Base-by-base conservation (phyloP, 2,329 filamentous ascomycete genomes). In the Helminthosporium solani region DNA sequence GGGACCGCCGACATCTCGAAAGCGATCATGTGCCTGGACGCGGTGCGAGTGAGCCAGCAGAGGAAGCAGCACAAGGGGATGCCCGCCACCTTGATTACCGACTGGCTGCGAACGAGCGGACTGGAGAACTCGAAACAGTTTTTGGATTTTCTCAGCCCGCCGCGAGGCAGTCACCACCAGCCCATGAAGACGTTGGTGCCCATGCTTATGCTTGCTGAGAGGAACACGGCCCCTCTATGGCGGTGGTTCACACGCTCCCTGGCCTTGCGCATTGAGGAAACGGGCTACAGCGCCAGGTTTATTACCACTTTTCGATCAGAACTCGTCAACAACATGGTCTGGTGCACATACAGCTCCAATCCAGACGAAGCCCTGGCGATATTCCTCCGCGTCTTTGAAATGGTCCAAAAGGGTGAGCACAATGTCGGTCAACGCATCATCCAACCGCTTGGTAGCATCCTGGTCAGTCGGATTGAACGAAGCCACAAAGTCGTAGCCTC, bases 1-100 rank as follows among this genome's bases (percentile, higher is more conserved):
- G 72, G 72, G 12, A 57, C 61, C 4, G 73, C 73, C 16, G 67
- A 63, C 11, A 45, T 74, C 2, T 47, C 59, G 6, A 70, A 72
- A 23, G 73, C 73, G 4, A 51, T 50, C 35, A 49, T 72, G 12
- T 75, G 72, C 45, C 51, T 75, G 6, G 52, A 67, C 12, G 7
- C 38, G 27, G 3, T 4, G 9, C 15, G n/a, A 6, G 27, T 3
- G 2, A 14, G 23, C 14, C 23, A 2, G 25, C 25, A 12, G 19
- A 5, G 15, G 39, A 21, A 44, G 11, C 37, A 49, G 19, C 20
- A 50, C 36, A 51, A 49, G 21, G 49, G 37, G 18, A 47, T 46
- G 2, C 49, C 56, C 8, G 64, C 57, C 7, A 42, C 49, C 9
- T 27, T 61, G 9, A 56, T 69, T 14, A 56, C 56, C 8, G 52